Conservation (phyloP, 306 rosid species). For the Lathyrus tuberosus region DNA sequence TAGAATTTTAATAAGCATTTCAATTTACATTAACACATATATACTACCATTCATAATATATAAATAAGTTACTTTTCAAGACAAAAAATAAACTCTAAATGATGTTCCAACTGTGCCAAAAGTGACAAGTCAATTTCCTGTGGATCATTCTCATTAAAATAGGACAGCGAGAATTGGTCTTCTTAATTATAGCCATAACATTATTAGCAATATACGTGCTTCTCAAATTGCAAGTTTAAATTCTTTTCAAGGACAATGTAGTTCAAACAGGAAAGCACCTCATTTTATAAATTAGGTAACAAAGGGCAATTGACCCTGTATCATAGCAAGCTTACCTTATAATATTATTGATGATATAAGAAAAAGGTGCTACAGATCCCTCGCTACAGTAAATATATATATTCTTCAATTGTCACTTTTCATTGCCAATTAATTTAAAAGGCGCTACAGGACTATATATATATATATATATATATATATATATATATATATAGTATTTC, state of each 20-base stretch:
- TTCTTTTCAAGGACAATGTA: background rate
- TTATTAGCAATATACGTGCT: background rate
- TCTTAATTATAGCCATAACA: slow-evolving; percentile 11
- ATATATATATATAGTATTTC: too few relatives aligned
- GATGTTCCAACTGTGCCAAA: slow-evolving; percentile 24
- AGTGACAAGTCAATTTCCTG: background rate
- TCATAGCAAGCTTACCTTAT: slow-evolving; percentile 61
- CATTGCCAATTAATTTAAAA: too few relatives aligned
- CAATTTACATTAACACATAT: too few relatives aligned
- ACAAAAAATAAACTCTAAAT: background rate
- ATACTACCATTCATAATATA: too few relatives aligned
- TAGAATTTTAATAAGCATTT: too few relatives aligned
- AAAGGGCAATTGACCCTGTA: slow-evolving; percentile 22
- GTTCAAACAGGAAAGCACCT: slow-evolving; percentile 7
- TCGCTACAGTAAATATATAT: too few relatives aligned
- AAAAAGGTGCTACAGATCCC: too few relatives aligned
- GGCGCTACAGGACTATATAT: too few relatives aligned
- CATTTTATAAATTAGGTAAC: slow-evolving; percentile 14
- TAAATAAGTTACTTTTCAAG: slow-evolving; percentile 18
- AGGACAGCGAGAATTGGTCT: background rate
- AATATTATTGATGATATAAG: too few relatives aligned
- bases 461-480: too few relatives aligned
- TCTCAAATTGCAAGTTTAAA: slow-evolving; percentile 11
- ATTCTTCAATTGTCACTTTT: too few relatives aligned
- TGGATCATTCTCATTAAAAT: slow-evolving; percentile 10